Conservation (phyloP, 2,329 filamentous ascomycete species). For the Laburnicola sp. region DNA sequence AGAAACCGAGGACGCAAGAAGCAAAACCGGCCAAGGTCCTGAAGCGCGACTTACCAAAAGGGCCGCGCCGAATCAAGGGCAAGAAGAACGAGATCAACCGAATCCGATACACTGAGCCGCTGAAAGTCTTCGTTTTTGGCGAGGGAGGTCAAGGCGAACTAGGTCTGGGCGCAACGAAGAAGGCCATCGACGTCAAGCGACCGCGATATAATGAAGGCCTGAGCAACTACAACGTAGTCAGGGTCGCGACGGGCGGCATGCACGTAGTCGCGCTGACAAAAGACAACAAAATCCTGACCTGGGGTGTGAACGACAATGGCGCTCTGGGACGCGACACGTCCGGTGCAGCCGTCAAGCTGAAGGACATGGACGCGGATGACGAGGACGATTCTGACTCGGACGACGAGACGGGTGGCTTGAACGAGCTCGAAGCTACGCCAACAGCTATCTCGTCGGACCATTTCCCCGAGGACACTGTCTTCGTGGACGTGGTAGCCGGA, state of each 20-base stretch:
- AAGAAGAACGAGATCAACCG: slow-evolving; percentile 61
- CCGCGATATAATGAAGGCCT: slow-evolving; percentile 70
- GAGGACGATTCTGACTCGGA: slow-evolving; percentile 51
- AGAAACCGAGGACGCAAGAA: slow-evolving; percentile 25
- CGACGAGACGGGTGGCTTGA: slow-evolving; percentile 65
- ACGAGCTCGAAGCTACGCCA: slow-evolving; percentile 72
- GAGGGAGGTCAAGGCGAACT: slow-evolving; percentile 81
- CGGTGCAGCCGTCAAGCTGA: slow-evolving; percentile 64
- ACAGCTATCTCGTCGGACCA: slow-evolving; percentile 57
- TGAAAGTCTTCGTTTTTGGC: slow-evolving; percentile 80
- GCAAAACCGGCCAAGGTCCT: slow-evolving; percentile 20
- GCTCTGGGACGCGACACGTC: slow-evolving; percentile 75
- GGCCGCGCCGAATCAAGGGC: slow-evolving; percentile 35
- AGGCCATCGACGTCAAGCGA: slow-evolving; percentile 71
- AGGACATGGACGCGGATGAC: slow-evolving; percentile 57
- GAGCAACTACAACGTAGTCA: slow-evolving; percentile 66
- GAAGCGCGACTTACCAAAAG: slow-evolving; percentile 27
- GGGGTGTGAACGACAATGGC: slow-evolving; percentile 86
- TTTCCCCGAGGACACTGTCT: slow-evolving; percentile 65
- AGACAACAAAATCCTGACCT: slow-evolving; percentile 80
- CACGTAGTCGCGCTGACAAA: slow-evolving; percentile 75
- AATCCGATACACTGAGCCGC: slow-evolving; percentile 59
- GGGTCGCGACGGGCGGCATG: slow-evolving; percentile 80
- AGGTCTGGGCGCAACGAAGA: slow-evolving; percentile 70
- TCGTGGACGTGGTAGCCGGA: slow-evolving; percentile 68